A percentile compares a stretch with the other conserved stretches of the same genome.
These are phyloP conservation scores for Leucocoprinus sp. DNA, from an alignment of 768 basidiomycete species.

Conservation along the genomic window DNA sequence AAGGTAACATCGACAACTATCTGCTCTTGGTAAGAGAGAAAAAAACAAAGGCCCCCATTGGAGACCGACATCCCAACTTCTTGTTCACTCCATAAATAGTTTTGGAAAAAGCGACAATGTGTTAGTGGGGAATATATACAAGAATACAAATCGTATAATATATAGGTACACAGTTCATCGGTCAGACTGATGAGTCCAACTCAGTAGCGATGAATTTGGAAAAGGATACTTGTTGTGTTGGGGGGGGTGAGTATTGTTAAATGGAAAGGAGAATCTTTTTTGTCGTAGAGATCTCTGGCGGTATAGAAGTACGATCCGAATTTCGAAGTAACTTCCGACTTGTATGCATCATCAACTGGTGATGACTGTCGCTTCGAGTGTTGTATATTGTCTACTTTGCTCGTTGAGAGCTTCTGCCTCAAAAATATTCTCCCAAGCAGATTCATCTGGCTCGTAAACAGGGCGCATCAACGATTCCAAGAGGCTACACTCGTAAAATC, in stretches of 20 bases:
- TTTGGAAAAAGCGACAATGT: neutral
- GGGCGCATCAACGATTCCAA: conserved; percentile 80
- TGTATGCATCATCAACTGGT: conserved; percentile 69
- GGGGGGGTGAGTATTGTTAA: conserved; percentile 87
- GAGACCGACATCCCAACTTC: conserved; percentile 46
- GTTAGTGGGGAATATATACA: conserved; percentile 4
- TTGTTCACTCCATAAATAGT: conserved; percentile 37
- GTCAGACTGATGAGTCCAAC: neutral
- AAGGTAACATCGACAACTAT: conserved; percentile 41
- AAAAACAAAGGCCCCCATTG: conserved; percentile 54
- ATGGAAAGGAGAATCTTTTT: conserved; percentile 88
- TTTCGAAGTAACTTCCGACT: conserved; percentile 71
- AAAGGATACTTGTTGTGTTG: conserved; percentile 83
- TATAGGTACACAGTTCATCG: conserved; percentile 10
- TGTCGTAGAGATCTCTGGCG: conserved; percentile 82
- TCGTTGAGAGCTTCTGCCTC: conserved; percentile 76
- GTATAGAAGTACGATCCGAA: conserved; percentile 93
- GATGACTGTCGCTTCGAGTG: conserved; percentile 74
- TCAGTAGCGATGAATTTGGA: neutral
- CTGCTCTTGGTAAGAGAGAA: conserved; percentile 40
- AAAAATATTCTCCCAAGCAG: conserved; percentile 78
- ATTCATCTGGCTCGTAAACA: conserved; percentile 81
- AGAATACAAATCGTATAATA: conserved; percentile 11
- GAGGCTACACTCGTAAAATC: conserved; percentile 89
- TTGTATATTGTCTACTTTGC: conserved; percentile 35